Evolutionary conservation across 768 basidiomycete genomes (phyloP).

Genomic region (Tulasnella sp.): DNA sequence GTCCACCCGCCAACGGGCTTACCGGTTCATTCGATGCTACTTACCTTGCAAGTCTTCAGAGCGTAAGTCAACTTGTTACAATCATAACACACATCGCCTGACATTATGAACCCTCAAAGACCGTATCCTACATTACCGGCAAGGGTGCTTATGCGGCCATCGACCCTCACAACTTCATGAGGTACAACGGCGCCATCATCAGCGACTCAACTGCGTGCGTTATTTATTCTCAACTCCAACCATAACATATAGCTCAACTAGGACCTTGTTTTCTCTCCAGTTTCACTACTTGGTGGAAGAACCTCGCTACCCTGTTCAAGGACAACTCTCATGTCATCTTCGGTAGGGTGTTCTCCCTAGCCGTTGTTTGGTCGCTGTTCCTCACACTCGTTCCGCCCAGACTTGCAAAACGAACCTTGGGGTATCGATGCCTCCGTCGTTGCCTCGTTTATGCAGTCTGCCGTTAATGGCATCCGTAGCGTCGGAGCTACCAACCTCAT

Average conservation of each 20-base stretch:
- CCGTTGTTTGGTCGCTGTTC: neutral
- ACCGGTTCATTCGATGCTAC: constrained; percentile 51
- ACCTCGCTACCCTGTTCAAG: constrained; percentile 51
- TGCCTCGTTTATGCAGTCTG: constrained; percentile 58
- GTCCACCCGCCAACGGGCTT: constrained; percentile 45
- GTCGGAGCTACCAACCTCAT: constrained; percentile 54
- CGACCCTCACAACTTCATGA: constrained; percentile 60
- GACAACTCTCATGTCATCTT: constrained; percentile 53
- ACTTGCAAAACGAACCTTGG: constrained; percentile 56
- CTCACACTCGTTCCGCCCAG: constrained; percentile 26
- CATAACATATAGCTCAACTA: neutral
- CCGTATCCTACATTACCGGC: constrained; percentile 55
- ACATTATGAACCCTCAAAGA: constrained; percentile 30
- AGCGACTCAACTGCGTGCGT: constrained; percentile 46
- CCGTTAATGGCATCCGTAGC: constrained; percentile 60
- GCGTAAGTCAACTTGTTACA: constrained; percentile 23
- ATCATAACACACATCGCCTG: too few species aligned
- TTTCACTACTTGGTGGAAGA: constrained; percentile 46
- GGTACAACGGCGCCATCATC: constrained; percentile 52
- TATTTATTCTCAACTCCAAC: neutral
- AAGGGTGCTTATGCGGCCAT: constrained; percentile 56
- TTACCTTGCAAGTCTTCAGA: constrained; percentile 51
- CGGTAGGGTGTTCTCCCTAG: constrained; percentile 44
- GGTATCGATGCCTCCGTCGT: constrained; percentile 52
- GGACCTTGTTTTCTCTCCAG: neutral